phyloP scores from a whole-genome alignment of 2,329 filamentous ascomycete genomes.

The Epichloe sylvatica region DNA sequence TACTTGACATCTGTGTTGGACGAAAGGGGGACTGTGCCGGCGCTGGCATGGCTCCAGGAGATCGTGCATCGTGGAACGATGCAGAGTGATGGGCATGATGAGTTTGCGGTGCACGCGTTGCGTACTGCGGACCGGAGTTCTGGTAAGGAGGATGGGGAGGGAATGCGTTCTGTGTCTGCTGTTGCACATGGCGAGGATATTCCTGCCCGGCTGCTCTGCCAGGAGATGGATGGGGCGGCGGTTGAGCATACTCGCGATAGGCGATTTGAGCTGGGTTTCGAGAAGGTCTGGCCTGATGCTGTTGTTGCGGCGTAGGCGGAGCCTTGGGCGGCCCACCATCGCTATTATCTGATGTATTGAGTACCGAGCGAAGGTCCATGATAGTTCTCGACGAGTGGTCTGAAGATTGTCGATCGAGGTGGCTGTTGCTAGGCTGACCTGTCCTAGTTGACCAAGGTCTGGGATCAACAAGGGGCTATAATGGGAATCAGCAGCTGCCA shows the following conservation, averaged over 20 bases:
- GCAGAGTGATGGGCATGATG: slow-evolving; percentile 25
- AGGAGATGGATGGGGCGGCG: slow-evolving; percentile 31
- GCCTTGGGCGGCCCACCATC: slow-evolving; percentile 23
- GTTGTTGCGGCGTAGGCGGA: slow-evolving; percentile 16
- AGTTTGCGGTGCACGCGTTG: slow-evolving; percentile 27
- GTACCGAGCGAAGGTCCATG: slow-evolving; percentile 41
- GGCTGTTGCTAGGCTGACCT: no score
- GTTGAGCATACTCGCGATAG: slow-evolving; percentile 37
- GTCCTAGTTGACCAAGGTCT: not conserved
- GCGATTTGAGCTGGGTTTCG: slow-evolving; percentile 30
- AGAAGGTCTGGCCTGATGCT: slow-evolving; percentile 18
- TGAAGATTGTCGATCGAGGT: not conserved
- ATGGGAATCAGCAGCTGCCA: not conserved
- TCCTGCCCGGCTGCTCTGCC: slow-evolving; percentile 32
- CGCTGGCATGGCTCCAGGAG: slow-evolving; percentile 26
- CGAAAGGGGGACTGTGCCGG: slow-evolving; percentile 32
- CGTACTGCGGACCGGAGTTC: slow-evolving; percentile 26
- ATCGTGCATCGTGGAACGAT: slow-evolving; percentile 34
- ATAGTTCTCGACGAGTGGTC: slow-evolving; percentile 2
- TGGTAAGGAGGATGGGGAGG: slow-evolving; percentile 26
- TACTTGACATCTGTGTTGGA: slow-evolving; percentile 30
- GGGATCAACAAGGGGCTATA: not conserved
- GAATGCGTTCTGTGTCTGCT: slow-evolving; percentile 21
- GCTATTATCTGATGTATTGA: slow-evolving; percentile 38
- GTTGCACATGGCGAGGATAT: slow-evolving; percentile 22